Base-by-base conservation (phyloP, 768 basidiomycete species). In the Rossbeevera mucosa region DNA sequence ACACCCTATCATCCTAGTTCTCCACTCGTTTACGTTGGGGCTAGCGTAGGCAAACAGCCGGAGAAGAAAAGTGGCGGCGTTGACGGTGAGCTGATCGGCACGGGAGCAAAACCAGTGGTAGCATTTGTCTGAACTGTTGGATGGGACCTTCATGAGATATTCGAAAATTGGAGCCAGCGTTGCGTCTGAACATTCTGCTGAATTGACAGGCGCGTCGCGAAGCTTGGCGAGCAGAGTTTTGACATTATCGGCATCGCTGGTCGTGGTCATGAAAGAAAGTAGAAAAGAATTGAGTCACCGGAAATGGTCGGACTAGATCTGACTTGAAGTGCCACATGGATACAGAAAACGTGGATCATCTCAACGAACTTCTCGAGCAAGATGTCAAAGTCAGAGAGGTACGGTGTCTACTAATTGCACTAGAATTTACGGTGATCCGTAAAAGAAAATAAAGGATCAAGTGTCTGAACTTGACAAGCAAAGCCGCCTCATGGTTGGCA, bases 71-170 rank as follows among this genome's bases (percentile, higher is more conserved):
- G 82, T 83, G 0, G 94, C 91, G 2, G 85, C 81, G 52, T 81
- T 85, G 8, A 77, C 67, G 0, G 80, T 83, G 29, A 80, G 71
- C 8, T 75, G 64, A 28, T 79, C 71, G 4, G 84, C 85, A 31
- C 77, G 76, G 25, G 71, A 66, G 67, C 94, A 96, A 65, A 88
- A 94, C 91, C 91, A 94, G 61, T 96, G 93, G 48, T 78, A 53
- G 26, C 54, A 55, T 28, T 71, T 67, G 45, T 76, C 75, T 41
- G 65, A 63, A 28, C 69, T 57, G 43, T 67, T 64, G 45, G 71
- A 67, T 4, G 73, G 70, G 0, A 76, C 70, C 18, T 65, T 69
- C 69, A 86, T 77, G 9, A 90, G 70, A 63, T 82, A 79, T 12
- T 65, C 67, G 62, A 77, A 85, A 38, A 87, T 65, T 3, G 65